Evolutionary conservation across 371 early-diverging fungal species (phyloP).

Genomic region (Mucor plumbeus): DNA sequence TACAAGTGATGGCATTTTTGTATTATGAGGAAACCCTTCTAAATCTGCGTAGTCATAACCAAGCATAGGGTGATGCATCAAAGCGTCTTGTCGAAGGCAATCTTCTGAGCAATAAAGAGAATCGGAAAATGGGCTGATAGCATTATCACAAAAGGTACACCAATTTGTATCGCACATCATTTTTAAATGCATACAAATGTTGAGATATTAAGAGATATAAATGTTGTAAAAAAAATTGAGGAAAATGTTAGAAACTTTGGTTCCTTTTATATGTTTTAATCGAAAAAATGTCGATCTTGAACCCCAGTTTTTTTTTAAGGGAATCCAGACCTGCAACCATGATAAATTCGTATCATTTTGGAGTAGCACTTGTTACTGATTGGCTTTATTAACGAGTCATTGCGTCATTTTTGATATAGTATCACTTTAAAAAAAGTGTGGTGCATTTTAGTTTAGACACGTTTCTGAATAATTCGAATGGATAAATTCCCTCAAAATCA

Average conservation of each 20-base stretch:
- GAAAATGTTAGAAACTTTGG: not conserved
- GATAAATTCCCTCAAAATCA: too few species aligned
- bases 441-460: not conserved
- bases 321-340: slow-evolving; percentile 6
- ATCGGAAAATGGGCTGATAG: slow-evolving; percentile 34
- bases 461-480: not conserved
- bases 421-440: not conserved
- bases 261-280: slow-evolving; percentile 4
- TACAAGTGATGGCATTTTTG: slow-evolving; percentile 8
- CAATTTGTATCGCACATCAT: slow-evolving; percentile 39
- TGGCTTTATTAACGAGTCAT: not conserved
- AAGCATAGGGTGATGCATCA: slow-evolving; percentile 38
- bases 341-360: slow-evolving; percentile 7
- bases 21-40: slow-evolving; percentile 33
- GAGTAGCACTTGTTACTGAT: not conserved
- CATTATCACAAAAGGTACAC: slow-evolving; percentile 45
- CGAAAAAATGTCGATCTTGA: slow-evolving; percentile 1
- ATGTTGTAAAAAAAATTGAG: not conserved
- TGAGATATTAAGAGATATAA: not conserved
- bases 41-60: slow-evolving; percentile 43
- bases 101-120: slow-evolving; percentile 42
- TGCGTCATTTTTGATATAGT: not conserved
- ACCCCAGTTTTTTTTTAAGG: not conserved
- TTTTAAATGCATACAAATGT: not conserved
- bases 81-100: slow-evolving; percentile 35